Base-by-base conservation (phyloP, 345 rosid genomes). In the Salix koriyanagi region DNA sequence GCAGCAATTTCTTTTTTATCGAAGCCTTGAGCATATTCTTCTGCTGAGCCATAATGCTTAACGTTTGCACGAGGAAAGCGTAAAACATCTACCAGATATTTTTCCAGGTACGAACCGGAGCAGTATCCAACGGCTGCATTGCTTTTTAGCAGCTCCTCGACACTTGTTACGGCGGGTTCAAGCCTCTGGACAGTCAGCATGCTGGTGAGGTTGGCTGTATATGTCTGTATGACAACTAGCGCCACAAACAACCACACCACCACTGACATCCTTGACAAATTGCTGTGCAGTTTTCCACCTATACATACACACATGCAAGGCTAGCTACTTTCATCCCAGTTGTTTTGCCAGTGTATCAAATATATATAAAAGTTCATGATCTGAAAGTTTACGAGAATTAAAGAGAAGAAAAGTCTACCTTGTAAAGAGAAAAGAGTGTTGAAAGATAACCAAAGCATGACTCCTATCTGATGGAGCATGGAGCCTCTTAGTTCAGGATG, bases 241-340 rank as follows among this genome's bases (percentile, higher is more conserved):
- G 80, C 83, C 58, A 76, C 67, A 52, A 67, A 82, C 30, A 82
- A 32, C 85, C 80, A 82, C 11, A 48, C 77, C 71, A 68, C 68
- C 76, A 75, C 68, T 69, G 80, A n/a, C 77, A 79, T 54, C 28
- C 82, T 52, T 0, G 85, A 83, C n/a, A 79, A 44, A 69, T 83
- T 83, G 75, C 82, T 79, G 19, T 69, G 75, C 18, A 83, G 48
- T 65, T 28, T 76, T 50, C 48, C 68, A 3, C 80, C 85, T 83
- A 39, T 11, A 41, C 44, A 41, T 10, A 41, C 12, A 41, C 13
- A 41, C 12, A 21, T 52, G 37, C 37, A 34, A 34, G 7, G 37
- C 37, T 13, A n/a, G 37, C 21, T 44, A 26, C 21, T 23, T 41
- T 44, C 0, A 7, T 26, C 21, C 13, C 16, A 25, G 14, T 1